A percentile compares a stretch with the other conserved stretches of the same genome.
Conservation (phyloP, 2,329 filamentous ascomycete species). For the Ascochyta clinopodiicola region DNA sequence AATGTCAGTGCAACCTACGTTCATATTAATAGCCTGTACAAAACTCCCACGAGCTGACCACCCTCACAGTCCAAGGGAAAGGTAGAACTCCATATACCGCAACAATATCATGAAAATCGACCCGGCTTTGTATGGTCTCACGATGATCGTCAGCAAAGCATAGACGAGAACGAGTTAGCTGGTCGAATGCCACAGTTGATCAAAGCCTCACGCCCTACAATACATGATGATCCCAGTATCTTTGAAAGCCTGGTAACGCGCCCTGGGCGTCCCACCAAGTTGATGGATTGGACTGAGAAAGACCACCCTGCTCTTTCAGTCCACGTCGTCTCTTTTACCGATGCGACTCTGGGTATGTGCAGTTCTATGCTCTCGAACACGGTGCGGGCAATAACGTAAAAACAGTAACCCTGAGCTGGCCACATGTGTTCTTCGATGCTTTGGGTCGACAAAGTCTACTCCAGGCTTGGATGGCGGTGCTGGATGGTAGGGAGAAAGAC, state of each 20-base stretch:
- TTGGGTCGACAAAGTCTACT: too few relatives aligned
- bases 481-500: too few relatives aligned
- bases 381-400: too few relatives aligned
- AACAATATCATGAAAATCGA: neutral
- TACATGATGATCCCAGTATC: neutral
- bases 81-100: neutral
- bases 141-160: neutral
- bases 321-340: slow-evolving; percentile 19
- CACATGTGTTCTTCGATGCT: too few relatives aligned
- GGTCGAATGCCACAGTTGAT: too few relatives aligned
- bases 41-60: neutral
- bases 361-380: too few relatives aligned
- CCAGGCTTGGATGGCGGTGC: too few relatives aligned
- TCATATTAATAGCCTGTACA: neutral
- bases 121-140: neutral
- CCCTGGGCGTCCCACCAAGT: neutral
- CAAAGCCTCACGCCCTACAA: neutral
- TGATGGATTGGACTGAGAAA: neutral
- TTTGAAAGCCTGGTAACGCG: neutral
- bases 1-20: neutral
- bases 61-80: neutral
- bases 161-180: neutral
- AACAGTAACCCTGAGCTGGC: too few relatives aligned
- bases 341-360: slow-evolving; percentile 23
- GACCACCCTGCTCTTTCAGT: neutral